These are phyloP conservation scores for Capsicum rhomboideum DNA, from an alignment of 257 asterid genomes.

Conservation along the genomic window DNA sequence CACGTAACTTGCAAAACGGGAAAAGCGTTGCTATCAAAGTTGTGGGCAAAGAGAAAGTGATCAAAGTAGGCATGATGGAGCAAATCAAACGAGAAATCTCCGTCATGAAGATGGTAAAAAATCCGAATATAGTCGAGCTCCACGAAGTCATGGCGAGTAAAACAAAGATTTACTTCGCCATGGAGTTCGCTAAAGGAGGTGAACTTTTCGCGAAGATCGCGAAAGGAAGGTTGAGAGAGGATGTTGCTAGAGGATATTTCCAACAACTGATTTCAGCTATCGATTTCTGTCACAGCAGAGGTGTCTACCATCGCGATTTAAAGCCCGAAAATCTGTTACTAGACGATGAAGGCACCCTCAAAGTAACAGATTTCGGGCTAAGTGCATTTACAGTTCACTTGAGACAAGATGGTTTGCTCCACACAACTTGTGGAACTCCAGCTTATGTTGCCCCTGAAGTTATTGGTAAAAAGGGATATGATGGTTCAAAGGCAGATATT, in stretches of 20 bases:
- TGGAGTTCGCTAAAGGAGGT: slow-evolving; percentile 50
- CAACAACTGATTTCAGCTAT: slow-evolving; percentile 46
- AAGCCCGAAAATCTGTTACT: slow-evolving; percentile 42
- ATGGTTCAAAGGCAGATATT: slow-evolving; percentile 48
- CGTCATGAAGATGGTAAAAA: slow-evolving; percentile 47
- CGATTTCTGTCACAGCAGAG: slow-evolving; percentile 50
- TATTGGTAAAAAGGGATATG: slow-evolving; percentile 44
- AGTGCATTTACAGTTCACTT: slow-evolving; percentile 38
- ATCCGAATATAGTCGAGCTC: slow-evolving; percentile 45
- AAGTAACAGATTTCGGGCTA: slow-evolving; percentile 48
- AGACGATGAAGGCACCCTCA: slow-evolving; percentile 40
- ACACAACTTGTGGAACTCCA: slow-evolving; percentile 49
- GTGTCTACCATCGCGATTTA: slow-evolving; percentile 47
- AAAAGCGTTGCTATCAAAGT: slow-evolving; percentile 48
- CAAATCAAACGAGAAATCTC: slow-evolving; percentile 54
- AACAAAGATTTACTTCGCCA: slow-evolving; percentile 41
- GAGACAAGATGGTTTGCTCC: slow-evolving; percentile 38
- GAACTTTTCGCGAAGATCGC: slow-evolving; percentile 39
- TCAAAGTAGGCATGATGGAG: slow-evolving; percentile 52
- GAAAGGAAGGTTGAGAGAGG: slow-evolving; percentile 39
- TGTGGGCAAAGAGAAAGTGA: slow-evolving; percentile 46
- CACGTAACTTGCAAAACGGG: slow-evolving; percentile 37
- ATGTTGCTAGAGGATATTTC: slow-evolving; percentile 39
- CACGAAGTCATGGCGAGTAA: slow-evolving; percentile 60
- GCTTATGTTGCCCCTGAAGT: slow-evolving; percentile 55